Base-by-base conservation (phyloP, 2,329 filamentous ascomycete species). In the Penicillium vulpinum region DNA sequence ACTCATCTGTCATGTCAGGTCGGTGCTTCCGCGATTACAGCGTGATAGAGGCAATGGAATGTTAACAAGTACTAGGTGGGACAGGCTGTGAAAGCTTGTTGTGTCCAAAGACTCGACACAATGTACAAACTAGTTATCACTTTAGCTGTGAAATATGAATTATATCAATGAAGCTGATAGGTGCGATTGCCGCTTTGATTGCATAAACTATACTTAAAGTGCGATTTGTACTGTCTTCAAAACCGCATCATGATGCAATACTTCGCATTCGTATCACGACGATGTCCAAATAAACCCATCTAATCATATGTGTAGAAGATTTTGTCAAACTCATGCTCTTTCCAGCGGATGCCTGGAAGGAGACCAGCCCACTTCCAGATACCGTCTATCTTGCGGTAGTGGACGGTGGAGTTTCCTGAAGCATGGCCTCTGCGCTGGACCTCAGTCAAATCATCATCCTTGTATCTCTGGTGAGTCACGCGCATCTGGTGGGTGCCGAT, bases 301-400 rank as follows among this genome's bases (percentile, higher is more conserved):
- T 35, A 35, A 16, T 35, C 31, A 35, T 35, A 35, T 11, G 31
- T 35, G 15, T 35, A 35, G 10, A 35, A 35, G 31, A 35, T 35
- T 10, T 35, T 35, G 31, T 35, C 31, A 35, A 35, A 35, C 31
- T 35, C 31, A 35, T 35, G 31, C 31, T 35, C 31, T 11, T 11
- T 35, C 62, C 60, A 64, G n/a, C 28, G 50, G 16, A 60, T 56
- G 21, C 60, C 49, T 2, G 82, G 83, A 54, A 72, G 70, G 40
- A 85, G 74, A 1, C 81, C 81, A 15, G 81, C 81, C 62, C 85
- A 82, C 71, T 84, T 85, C 83, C 83, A 85, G 43, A 77, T 77
- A 31, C 81, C 82, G 61, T 81, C 72, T 48, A 84, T 67, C 73
- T 81, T 83, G 53, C 70, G 70, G 71, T 85, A 85, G 73, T 77